Evolutionary conservation across 371 early-diverging fungal genomes (phyloP), one percentile per base, ranked within the genome.

Genomic region (Coemansia sp.): DNA sequence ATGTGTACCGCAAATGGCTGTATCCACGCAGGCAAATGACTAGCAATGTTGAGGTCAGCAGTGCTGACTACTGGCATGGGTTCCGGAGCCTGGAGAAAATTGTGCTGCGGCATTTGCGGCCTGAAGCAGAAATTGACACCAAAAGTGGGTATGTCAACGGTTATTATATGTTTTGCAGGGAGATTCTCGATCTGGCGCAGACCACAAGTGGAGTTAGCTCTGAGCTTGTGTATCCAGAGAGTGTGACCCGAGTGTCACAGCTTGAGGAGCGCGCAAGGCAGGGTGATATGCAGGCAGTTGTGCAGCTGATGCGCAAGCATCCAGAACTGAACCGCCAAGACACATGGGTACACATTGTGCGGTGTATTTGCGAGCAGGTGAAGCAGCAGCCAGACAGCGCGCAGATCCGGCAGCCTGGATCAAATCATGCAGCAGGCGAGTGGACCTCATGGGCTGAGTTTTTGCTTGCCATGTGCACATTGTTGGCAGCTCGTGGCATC

Each of bases 1-100:
- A 61, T 11, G 61, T 56, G 67, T 74, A 74, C 53, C 31, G 67
- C 22, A 26, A 40, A 42, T 73, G 66, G 65, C 53, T 58, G 18
- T 39, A 18, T 11, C 52, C 50, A 22, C 4, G 18, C 40, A n/a
- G 8, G 18, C 45, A 59, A 22, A 31, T 5, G 31, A 26, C 18
- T 6, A 10, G 10, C 24, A 14, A 47, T 31, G 21, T 4, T 5
- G 47, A 16, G 8, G 0, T 16, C 3, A 16, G 8, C 34, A 34
- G 34, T 34, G 7, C 34, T 34, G 45, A n/a, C 45, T n/a, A 45
- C n/a, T 45, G 11, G n/a, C 22, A 24, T 3, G 62, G 66, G 4
- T 34, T 73, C 8, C 40, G 37, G 0, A 27, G 56, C 4, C 62
- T 74, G 7, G 59, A 63, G 26, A 63, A 63, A 0, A 11, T 70